Percentiles rank a stretch among this genome's conserved stretches.
These are phyloP conservation scores for Otatea glauca DNA, from an alignment of 176 grass and related monocot genomes.

Conservation along the genomic window DNA sequence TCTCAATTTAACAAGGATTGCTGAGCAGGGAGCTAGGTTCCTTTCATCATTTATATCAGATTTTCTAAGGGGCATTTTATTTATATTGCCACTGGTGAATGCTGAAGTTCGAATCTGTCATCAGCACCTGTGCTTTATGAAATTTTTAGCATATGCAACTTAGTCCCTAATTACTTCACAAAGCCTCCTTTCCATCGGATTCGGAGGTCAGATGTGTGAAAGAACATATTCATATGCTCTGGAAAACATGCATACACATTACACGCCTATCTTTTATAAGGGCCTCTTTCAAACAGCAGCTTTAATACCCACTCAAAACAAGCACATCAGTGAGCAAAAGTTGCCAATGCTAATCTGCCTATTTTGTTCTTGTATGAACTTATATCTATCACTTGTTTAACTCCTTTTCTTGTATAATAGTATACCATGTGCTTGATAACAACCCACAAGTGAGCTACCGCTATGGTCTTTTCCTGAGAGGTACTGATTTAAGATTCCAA, in stretches of 20 bases:
- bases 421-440: slow-evolving; percentile 13
- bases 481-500: slow-evolving; percentile 9
- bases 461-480: not conserved
- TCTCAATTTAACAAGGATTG: not conserved
- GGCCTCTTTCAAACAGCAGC: slow-evolving; percentile 1
- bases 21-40: not conserved
- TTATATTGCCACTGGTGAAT: slow-evolving; percentile 19
- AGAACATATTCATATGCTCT: slow-evolving; percentile 2
- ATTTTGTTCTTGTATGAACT: not conserved
- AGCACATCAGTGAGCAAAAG: slow-evolving; percentile 17
- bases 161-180: slow-evolving; percentile 16
- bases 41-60: slow-evolving; percentile 9
- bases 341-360: not conserved
- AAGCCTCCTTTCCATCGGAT: not conserved
- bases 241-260: slow-evolving; percentile 8
- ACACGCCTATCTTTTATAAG: slow-evolving; percentile 21
- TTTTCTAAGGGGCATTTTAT: not conserved
- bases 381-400: slow-evolving; percentile 5
- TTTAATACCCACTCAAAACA: slow-evolving; percentile 26
- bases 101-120: slow-evolving; percentile 27
- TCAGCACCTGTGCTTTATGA: not conserved
- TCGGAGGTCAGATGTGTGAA: not conserved
- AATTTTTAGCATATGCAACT: not conserved
- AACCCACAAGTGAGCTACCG: not conserved
- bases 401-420: not conserved